phyloP scores from a whole-genome alignment of 2,329 filamentous ascomycete genomes.

The Phyllosticta citriasiana region DNA sequence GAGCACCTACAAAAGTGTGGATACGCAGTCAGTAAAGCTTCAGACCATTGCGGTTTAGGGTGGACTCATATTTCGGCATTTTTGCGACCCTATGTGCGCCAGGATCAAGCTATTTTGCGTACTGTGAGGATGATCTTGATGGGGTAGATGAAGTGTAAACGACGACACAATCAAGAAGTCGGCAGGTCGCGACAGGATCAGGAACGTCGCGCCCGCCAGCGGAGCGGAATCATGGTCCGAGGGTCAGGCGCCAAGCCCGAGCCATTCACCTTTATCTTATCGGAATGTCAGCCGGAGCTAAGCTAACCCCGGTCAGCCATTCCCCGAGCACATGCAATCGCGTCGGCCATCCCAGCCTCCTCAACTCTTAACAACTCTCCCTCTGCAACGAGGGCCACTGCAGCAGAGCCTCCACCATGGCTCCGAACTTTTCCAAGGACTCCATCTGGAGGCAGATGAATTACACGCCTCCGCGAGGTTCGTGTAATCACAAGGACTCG shows the following conservation, averaged over 20 bases:
- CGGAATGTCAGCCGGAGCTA: neutral
- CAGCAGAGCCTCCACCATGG: slow-evolving; percentile 3
- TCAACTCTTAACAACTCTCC: neutral
- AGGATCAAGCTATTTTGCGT: neutral
- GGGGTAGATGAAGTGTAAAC: neutral
- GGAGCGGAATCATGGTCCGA: neutral
- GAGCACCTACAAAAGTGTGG: slow-evolving; percentile 58
- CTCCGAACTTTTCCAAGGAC: slow-evolving; percentile 14
- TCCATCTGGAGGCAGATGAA: slow-evolving; percentile 43
- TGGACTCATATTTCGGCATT: slow-evolving; percentile 78
- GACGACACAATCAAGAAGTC: neutral
- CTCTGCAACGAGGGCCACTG: neutral
- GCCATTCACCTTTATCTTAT: neutral
- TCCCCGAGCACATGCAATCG: neutral
- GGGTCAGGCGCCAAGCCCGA: neutral
- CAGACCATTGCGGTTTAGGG: slow-evolving; percentile 3
- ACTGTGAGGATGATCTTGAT: neutral
- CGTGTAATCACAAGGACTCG: slow-evolving; percentile 38
- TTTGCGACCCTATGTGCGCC: slow-evolving; percentile 26
- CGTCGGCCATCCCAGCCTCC: neutral
- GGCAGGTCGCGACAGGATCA: slow-evolving; percentile 1
- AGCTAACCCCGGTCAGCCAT: neutral
- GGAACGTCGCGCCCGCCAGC: slow-evolving; percentile 5
- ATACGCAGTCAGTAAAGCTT: slow-evolving; percentile 15
- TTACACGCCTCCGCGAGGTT: slow-evolving; percentile 41